Evolutionary conservation across 2,329 filamentous ascomycete genomes (phyloP).

Genomic region (Verticillium zaregamsianum): DNA sequence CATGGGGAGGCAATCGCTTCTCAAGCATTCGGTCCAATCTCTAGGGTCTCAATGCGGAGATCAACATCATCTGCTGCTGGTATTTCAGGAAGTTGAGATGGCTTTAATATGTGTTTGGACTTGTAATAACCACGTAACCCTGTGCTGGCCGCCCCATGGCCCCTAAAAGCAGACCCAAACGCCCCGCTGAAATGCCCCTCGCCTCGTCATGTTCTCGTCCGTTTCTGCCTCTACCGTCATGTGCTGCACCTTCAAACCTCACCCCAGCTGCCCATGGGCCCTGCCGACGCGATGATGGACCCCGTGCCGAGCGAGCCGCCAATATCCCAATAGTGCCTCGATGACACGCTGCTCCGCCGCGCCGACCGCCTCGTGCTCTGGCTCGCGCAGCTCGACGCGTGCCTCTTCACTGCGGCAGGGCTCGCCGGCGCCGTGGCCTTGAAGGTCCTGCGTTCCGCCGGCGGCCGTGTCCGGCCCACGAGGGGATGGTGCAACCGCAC

Average conservation of each 20-base stretch:
- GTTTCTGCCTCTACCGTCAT: not conserved
- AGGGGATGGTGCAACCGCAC: slow-evolving; percentile 88
- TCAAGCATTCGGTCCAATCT: not conserved
- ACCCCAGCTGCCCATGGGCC: slow-evolving; percentile 73
- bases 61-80: not conserved
- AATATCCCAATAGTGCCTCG: slow-evolving; percentile 89
- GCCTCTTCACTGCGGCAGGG: slow-evolving; percentile 39
- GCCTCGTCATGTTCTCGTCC: not conserved
- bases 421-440: slow-evolving; percentile 48
- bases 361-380: slow-evolving; percentile 77
- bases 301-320: slow-evolving; percentile 76
- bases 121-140: not conserved
- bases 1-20: not conserved
- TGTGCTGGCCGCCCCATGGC: not conserved
- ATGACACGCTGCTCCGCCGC: slow-evolving; percentile 64
- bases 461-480: slow-evolving; percentile 55
- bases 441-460: slow-evolving; percentile 51
- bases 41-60: not conserved
- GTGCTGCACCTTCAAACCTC: slow-evolving; percentile 49
- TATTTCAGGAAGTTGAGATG: not conserved
- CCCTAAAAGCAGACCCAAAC: not conserved
- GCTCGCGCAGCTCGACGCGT: slow-evolving; percentile 72
- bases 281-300: slow-evolving; percentile 62
- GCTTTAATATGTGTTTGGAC: not conserved
- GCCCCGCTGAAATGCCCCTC: not conserved